These are phyloP conservation scores for Cichorium intybus DNA, from an alignment of 140 eudicot species.

Conservation along the genomic window DNA sequence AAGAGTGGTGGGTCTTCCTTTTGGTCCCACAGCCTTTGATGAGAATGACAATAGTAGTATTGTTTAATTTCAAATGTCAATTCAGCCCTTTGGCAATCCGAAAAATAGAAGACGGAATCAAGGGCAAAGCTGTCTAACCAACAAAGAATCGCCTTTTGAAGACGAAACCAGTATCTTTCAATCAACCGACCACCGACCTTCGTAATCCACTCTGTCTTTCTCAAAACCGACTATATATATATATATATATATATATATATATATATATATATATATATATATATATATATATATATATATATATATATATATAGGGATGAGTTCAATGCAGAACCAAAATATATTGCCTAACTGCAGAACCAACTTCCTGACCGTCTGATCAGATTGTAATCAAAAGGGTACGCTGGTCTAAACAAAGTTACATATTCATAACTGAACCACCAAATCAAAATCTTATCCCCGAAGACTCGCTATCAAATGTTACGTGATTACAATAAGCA, in stretches of 20 bases:
- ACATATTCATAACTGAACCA: too few species aligned
- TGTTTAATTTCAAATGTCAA: neutral
- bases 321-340: too few species aligned
- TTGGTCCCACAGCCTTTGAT: conserved; percentile 5
- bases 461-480: too few species aligned
- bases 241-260: neutral
- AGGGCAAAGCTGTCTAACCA: conserved; percentile 7
- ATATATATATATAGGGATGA: too few species aligned
- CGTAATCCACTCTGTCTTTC: neutral
- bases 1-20: conserved; percentile 1
- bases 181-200: conserved; percentile 26
- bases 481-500: too few species aligned
- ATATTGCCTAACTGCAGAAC: too few species aligned
- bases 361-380: too few species aligned
- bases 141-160: conserved; percentile 5
- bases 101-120: neutral
- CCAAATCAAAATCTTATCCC: too few species aligned
- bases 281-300: too few species aligned
- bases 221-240: too few species aligned
- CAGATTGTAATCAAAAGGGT: too few species aligned
- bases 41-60: neutral
- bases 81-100: neutral
- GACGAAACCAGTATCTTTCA: conserved; percentile 9
- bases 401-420: too few species aligned
- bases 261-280: neutral